These are phyloP conservation scores for Erigeron canadensis DNA, from an alignment of 129 eudicot species.

Conservation along the genomic window DNA sequence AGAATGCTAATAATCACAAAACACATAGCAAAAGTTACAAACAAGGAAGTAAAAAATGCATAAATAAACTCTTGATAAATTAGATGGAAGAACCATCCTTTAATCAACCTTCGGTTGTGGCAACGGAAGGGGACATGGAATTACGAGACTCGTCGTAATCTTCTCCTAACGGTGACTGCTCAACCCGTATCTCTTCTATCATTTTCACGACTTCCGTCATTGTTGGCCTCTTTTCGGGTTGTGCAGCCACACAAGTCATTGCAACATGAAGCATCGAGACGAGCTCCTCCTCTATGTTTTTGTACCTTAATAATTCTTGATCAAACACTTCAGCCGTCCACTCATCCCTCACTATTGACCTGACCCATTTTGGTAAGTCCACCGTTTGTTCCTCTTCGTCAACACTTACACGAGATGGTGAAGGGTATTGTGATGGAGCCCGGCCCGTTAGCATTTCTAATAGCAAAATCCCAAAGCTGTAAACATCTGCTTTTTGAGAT, in stretches of 20 bases:
- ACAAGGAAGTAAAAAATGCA: slow-evolving; percentile 23
- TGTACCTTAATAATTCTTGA: slow-evolving; percentile 84
- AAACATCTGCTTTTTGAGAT: slow-evolving; percentile 87
- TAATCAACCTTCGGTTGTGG: slow-evolving; percentile 54
- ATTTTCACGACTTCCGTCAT: slow-evolving; percentile 79
- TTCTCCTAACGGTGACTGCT: slow-evolving; percentile 92
- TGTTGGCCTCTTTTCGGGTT: slow-evolving; percentile 84
- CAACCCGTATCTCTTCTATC: slow-evolving; percentile 95
- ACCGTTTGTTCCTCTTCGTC: slow-evolving; percentile 57
- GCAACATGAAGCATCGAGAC: slow-evolving; percentile 91
- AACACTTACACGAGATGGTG: slow-evolving; percentile 46
- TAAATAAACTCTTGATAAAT: slow-evolving; percentile 24
- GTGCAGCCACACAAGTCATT: slow-evolving; percentile 77
- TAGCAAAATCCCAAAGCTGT: slow-evolving; percentile 77
- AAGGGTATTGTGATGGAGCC: slow-evolving; percentile 59
- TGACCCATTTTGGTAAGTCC: slow-evolving; percentile 93
- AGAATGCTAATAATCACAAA: slow-evolving; percentile 17
- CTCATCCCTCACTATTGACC: slow-evolving; percentile 90
- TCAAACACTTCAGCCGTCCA: slow-evolving; percentile 99
- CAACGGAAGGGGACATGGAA: slow-evolving; percentile 78
- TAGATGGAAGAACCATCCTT: slow-evolving; percentile 29
- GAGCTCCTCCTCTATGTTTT: slow-evolving; percentile 92
- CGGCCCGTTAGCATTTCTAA: slow-evolving; percentile 78
- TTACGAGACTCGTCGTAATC: slow-evolving; percentile 83
- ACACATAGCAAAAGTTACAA: slow-evolving; percentile 23